These are phyloP conservation scores for Colletotrichum tamarilloi DNA, from an alignment of 2,329 filamentous ascomycete genomes.

Conservation along the genomic window DNA sequence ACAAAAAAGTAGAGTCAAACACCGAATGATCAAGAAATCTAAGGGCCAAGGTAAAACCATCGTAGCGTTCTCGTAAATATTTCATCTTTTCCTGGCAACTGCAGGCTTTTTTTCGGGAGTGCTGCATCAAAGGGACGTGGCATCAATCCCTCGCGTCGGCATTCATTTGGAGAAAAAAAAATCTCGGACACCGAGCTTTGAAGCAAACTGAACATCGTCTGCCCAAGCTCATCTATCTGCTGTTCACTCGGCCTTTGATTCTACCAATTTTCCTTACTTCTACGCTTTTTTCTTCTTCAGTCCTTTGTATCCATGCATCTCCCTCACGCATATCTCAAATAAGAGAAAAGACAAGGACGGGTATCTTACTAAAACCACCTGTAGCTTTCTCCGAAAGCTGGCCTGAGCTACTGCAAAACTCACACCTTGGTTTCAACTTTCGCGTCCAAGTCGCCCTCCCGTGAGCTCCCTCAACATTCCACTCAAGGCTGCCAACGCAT, in stretches of 20 bases:
- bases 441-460: background rate
- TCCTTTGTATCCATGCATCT: background rate
- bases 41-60: background rate
- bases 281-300: background rate
- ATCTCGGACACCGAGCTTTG: background rate
- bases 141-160: background rate
- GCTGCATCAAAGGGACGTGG: background rate
- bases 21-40: background rate
- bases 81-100: background rate
- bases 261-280: background rate
- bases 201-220: background rate
- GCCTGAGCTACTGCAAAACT: background rate
- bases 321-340: background rate
- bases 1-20: constrained; percentile 15
- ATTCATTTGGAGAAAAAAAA: background rate
- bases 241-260: background rate
- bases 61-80: background rate
- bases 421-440: background rate
- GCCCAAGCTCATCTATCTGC: background rate
- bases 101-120: background rate
- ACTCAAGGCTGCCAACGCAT: background rate
- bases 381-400: background rate
- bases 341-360: background rate
- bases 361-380: background rate
- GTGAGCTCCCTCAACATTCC: constrained; percentile 9